phyloP scores from a whole-genome alignment of 208 protist genomes.

The Polymyxa betae region DNA sequence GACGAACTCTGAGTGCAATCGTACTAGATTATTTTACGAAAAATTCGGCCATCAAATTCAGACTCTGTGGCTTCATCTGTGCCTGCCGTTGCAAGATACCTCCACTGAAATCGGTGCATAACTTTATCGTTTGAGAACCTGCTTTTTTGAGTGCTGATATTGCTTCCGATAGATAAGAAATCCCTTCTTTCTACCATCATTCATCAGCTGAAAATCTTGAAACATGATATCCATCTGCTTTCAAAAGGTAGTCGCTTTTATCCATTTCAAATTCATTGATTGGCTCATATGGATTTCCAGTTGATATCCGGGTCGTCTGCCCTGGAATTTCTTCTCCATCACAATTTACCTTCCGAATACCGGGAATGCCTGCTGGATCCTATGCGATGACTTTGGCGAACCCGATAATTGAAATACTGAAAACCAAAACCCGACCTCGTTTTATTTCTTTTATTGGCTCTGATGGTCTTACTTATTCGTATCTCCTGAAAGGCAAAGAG shows the following conservation, averaged over 20 bases:
- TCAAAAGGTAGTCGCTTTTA: not conserved
- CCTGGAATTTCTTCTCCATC: not conserved
- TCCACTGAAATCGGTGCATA: too few relatives aligned
- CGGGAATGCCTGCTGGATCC: not conserved
- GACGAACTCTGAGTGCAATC: too few relatives aligned
- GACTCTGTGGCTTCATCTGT: too few relatives aligned
- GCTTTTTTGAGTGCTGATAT: too few relatives aligned
- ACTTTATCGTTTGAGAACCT: too few relatives aligned
- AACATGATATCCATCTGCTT: slow-evolving; percentile 3
- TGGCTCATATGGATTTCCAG: not conserved
- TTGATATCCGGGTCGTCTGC: not conserved
- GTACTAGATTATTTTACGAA: too few relatives aligned
- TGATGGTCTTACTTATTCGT: slow-evolving; percentile 14
- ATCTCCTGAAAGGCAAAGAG: slow-evolving; percentile 53
- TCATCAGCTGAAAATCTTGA: not conserved
- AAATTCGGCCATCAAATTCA: too few relatives aligned
- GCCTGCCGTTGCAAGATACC: too few relatives aligned
- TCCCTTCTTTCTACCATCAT: slow-evolving; percentile 32
- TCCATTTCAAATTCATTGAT: not conserved
- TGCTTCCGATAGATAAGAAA: slow-evolving; percentile 20
- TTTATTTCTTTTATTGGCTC: not conserved
- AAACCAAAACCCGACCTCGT: slow-evolving; percentile 48
- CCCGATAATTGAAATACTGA: not conserved
- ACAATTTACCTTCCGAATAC: not conserved
- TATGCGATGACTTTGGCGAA: not conserved